Conservation (phyloP, 495 filamentous ascomycete genomes). For the Hypoxylon subgilvum region DNA sequence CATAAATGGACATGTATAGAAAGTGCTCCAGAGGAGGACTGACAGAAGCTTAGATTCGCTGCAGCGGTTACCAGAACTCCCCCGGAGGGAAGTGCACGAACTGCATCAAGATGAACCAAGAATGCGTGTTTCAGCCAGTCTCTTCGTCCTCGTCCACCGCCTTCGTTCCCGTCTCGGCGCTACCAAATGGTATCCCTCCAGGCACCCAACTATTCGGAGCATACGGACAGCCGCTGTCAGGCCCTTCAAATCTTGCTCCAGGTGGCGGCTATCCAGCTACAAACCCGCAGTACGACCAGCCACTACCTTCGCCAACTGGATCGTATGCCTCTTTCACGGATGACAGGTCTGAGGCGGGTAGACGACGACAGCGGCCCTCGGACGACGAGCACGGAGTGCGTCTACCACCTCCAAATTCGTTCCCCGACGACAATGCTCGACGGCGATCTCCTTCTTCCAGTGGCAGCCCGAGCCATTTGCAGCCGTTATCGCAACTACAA, state of each 20-base stretch:
- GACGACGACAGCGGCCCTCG: constrained; percentile 45
- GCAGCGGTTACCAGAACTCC: constrained; percentile 58
- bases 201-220: constrained; percentile 56
- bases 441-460: constrained; percentile 55
- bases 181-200: constrained; percentile 55
- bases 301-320: constrained; percentile 45
- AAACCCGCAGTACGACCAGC: constrained; percentile 43
- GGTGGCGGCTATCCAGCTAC: constrained; percentile 38
- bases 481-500: constrained; percentile 40
- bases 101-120: constrained; percentile 57
- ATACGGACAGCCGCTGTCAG: constrained; percentile 55
- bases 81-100: constrained; percentile 58
- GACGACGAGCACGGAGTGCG: constrained; percentile 52
- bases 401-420: constrained; percentile 52
- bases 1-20: background rate
- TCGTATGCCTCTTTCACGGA: constrained; percentile 41
- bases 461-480: constrained; percentile 50
- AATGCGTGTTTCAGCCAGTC: constrained; percentile 59
- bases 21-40: constrained; percentile 13
- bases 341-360: constrained; percentile 36
- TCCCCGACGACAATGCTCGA: constrained; percentile 52
- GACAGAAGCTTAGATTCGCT: constrained; percentile 51
- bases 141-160: constrained; percentile 54
- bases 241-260: constrained; percentile 28
- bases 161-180: constrained; percentile 56